Base-by-base conservation (phyloP, 2,329 filamentous ascomycete genomes). In the Aspergillus versicolor region DNA sequence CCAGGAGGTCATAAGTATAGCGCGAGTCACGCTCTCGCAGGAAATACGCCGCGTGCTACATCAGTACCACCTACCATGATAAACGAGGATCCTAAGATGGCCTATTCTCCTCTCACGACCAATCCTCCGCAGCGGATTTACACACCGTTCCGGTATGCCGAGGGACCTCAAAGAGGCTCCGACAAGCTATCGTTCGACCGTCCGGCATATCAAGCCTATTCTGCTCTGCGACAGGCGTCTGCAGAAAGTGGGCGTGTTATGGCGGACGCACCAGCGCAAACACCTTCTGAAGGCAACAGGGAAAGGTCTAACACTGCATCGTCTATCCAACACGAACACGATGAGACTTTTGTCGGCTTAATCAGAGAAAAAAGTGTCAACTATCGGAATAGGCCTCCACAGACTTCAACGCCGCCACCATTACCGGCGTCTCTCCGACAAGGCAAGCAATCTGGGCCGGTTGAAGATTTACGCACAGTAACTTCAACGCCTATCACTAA, bases 181-280 rank as follows among this genome's bases (percentile, higher is more conserved):
- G 73, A 77, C 41, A 66, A 75, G 37, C 66, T 75, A 3, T 63
- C 57, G 12, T 70, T 77, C 51, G 70, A 72, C 41, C 71, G 73
- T 17, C 77, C 77, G 4, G 76, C 76, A 22, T 77, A 78, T 56
- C 70, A 80, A 64, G 77, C 76, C 9, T 81, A 81, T 60, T 79
- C 77, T 21, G 77, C 74, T 30, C 63, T 80, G 56, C 74, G 78
- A 19, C 74, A 78, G 53, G 77, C 76, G 21, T 75, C 73, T 44
- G 72, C 71, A 5, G 76, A 77, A 45, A 78, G 73, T 57, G 76
- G 77, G 37, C 71, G 77, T 55, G 63, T 76, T 42, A 75, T 79
- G 72, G 69, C 73, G 40, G 71, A 74, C 21, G 58, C 61, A 22
- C 54, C 64, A 19, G 58, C 61, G 21, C 54, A 63, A 27, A 19